Evolutionary conservation across 2,329 filamentous ascomycete species (phyloP), one percentile per base, ranked within the genome.

Genomic region (Colletotrichum navitas): DNA sequence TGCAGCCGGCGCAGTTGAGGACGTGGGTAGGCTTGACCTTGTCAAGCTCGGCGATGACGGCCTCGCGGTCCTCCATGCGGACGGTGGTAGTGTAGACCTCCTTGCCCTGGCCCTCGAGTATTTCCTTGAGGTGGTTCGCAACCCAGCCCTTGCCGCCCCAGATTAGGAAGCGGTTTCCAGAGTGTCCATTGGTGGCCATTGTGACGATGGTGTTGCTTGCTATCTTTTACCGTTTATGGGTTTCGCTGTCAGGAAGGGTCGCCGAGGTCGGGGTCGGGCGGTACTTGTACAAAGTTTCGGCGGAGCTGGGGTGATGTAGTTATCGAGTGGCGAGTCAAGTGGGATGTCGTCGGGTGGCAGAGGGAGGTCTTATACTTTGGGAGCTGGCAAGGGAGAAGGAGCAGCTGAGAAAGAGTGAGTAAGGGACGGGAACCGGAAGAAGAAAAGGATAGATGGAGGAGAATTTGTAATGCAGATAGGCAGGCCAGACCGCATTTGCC

Each of bases 111-210:
- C 80, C 79, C 77, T 88, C 83, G 61, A 92, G 85, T 34, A 92
- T 82, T 26, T 79, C 75, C 79, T 90, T 87, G 63, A 92, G 85
- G 76, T 91, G 89, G 64, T 88, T 85, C 55, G 89, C 89, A 66
- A 91, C 85, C 89, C 88, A 91, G 76, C 90, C 89, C 75, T 86
- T 83, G 74, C 85, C 88, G 67, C 90, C 90, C 89, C 89, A 92
- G 77, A 92, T 89, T 74, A 92, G 85, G 79, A 87, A 91, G 75
- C 85, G 83, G 75, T 82, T 79, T 55, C 76, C 68, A 61, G 74
- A 60, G 49, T 78, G 76, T 51, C 73, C 75, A 74, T 78, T 79
- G 67, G 77, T 71, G 66, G 78, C 77, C 77, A 78, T 79, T 63
- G 68, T 74, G 68, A 41, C 45, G 59, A 55, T 69, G 24, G 47